A percentile compares a stretch with the other conserved stretches of the same genome.
Evolutionary conservation across 2,329 filamentous ascomycete species (phyloP).

Genomic region (Scedosporium dehoogii): DNA sequence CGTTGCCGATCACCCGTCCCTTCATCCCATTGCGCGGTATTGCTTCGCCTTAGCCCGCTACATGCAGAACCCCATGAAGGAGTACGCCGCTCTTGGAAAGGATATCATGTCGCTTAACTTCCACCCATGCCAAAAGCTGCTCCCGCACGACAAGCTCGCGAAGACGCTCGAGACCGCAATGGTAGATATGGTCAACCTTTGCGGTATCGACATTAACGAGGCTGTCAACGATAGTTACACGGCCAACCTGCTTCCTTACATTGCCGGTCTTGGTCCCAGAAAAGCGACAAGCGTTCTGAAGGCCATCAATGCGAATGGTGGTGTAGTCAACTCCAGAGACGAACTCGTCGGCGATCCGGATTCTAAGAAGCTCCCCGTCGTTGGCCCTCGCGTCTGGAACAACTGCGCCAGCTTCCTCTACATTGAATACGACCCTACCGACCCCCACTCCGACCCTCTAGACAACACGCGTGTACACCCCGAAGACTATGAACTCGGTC

Average conservation of each 20-base stretch:
- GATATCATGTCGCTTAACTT: constrained; percentile 82
- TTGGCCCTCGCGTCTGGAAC: constrained; percentile 86
- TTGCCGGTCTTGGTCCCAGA: constrained; percentile 82
- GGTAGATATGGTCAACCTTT: constrained; percentile 97
- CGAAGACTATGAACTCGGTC: constrained; percentile 94
- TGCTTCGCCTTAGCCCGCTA: constrained; percentile 85
- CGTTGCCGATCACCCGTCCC: constrained; percentile 66
- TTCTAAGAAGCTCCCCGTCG: constrained; percentile 64
- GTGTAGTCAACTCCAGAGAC: constrained; percentile 70
- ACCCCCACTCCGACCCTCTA: constrained; percentile 76
- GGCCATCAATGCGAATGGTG: constrained; percentile 84
- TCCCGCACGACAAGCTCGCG: constrained; percentile 77
- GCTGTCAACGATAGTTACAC: constrained; percentile 72
- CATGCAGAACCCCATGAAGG: constrained; percentile 90
- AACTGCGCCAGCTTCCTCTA: constrained; percentile 95
- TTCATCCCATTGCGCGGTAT: constrained; percentile 73
- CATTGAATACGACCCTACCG: constrained; percentile 77
- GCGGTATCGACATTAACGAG: constrained; percentile 91
- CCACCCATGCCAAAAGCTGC: constrained; percentile 78
- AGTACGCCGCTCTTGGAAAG: constrained; percentile 86
- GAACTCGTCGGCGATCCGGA: constrained; percentile 86
- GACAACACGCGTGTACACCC: constrained; percentile 97
- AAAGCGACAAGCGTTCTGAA: constrained; percentile 69
- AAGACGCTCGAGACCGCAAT: constrained; percentile 90
- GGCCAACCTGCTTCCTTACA: constrained; percentile 79